Base-by-base conservation (phyloP, 331 rosid genomes). In the Stylosanthes scabra region DNA sequence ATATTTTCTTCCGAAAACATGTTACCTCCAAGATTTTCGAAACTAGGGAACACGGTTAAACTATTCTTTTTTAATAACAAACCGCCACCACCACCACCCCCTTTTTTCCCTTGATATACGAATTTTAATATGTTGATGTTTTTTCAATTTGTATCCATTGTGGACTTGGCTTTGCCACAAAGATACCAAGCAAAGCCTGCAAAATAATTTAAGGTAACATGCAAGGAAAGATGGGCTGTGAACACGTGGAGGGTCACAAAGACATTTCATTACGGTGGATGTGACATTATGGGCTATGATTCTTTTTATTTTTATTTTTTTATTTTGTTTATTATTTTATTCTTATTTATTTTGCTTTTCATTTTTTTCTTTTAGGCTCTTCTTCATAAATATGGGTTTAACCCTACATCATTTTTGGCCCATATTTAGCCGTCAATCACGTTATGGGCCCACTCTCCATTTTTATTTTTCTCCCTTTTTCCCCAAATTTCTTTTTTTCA, bases 351-450 rank as follows among this genome's bases (percentile, higher is more conserved):
- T 57, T 15, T 20, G 4, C 56, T 44, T 20, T 20, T 20, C 25
- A 20, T 20, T 20, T 20, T 20, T 20, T 55, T 46, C 15, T 16
- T 46, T 80, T 40, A 34, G 68, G n/a, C 45, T 37, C 50, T 54
- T 63, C 62, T 27, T 44, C 11, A 10, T 9, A 10, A 44, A 34
- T 6, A 58, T 54, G 57, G 70, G 46, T 74, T 46, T 61, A 37
- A 7, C 13, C 0, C n/a, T 60, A 40, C 77, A 56, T 57, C 65
- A 55, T 66, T 68, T 67, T 29, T 62, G 77, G 82, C 80, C 82
- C 87, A 76, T 63, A 57, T 76, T 64, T 3, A 50, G 82, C 80
- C 84, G 82, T 76, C 84, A 80, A 80, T 83, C 87, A 80, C 87
- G 87, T 76, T 40, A 60, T 72, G 79, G 86, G 70, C 29, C 83